These are phyloP conservation scores for Boletus vinaceobasis DNA, from an alignment of 768 basidiomycete genomes.

Conservation along the genomic window DNA sequence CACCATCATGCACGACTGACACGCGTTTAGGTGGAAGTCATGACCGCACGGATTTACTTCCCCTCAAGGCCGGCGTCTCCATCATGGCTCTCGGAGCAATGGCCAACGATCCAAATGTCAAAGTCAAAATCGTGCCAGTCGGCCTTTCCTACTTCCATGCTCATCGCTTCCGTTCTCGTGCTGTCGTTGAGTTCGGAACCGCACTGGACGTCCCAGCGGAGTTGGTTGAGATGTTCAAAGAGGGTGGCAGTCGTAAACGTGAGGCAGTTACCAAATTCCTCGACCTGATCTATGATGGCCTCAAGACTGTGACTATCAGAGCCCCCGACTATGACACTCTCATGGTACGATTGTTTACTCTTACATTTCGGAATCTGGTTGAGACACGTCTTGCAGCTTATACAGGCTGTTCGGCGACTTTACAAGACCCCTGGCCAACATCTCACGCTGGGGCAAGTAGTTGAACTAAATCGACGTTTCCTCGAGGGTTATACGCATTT, in stretches of 20 bases:
- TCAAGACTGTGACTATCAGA: conserved; percentile 94
- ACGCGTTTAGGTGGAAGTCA: conserved; percentile 84
- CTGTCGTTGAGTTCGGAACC: conserved; percentile 93
- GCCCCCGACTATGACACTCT: conserved; percentile 97
- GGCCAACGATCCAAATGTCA: conserved; percentile 81
- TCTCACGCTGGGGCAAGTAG: conserved; percentile 90
- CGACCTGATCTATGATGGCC: conserved; percentile 85
- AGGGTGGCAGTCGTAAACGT: conserved; percentile 83
- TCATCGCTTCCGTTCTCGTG: conserved; percentile 90
- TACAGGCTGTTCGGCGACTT: conserved; percentile 90
- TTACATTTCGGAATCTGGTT: neutral
- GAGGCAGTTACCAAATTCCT: conserved; percentile 88
- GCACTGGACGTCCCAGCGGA: conserved; percentile 91
- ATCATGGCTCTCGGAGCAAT: conserved; percentile 98
- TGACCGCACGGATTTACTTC: conserved; percentile 93
- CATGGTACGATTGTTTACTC: conserved; percentile 60
- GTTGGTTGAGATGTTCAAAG: conserved; percentile 84
- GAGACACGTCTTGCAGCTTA: conserved; percentile 52
- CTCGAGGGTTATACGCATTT: conserved; percentile 91
- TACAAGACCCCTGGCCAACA: conserved; percentile 95
- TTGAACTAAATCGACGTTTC: conserved; percentile 89
- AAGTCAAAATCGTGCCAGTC: conserved; percentile 91
- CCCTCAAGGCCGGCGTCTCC: conserved; percentile 95
- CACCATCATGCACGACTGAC: neutral
- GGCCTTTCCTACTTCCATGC: conserved; percentile 73